Base-by-base conservation (phyloP, 768 basidiomycete genomes). In the Calocera cornea region DNA sequence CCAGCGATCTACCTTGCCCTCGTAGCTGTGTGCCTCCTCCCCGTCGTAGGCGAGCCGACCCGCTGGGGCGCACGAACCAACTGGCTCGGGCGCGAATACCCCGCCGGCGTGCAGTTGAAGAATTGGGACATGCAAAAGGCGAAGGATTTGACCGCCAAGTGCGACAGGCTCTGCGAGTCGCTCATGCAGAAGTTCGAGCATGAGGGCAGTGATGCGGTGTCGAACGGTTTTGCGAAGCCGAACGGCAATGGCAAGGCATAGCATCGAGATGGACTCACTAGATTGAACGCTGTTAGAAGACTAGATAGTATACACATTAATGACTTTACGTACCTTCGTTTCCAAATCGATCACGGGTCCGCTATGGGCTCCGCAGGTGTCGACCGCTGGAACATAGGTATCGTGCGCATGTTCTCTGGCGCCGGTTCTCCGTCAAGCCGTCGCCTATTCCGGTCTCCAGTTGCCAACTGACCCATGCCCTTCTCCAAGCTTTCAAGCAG, bases 401-500 rank as follows among this genome's bases (percentile, higher is more conserved):
- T 60, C 14, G 50, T 66, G n/a, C 65, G 66, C 66, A 67, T 69
- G 3, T n/a, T 34, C 36, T 40, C 47, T 12, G 50, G 54, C 27
- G 31, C 31, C 2, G 54, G 54, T 19, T 60, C 54, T 16, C 31
- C 54, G 19, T 60, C 54, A 11, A 60, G 27, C 54, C 31, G 11
- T 22, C 54, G 24, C 19, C 27, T 60, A 65, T 54, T 41, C n/a
- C 8, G 17, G 70, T 77, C 67, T 68, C 77, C 77, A 50, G 77
- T 68, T 16, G 75, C 76, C 8, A 75, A 69, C 19, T 69, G 65
- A 41, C 75, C 87, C 79, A 91, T 82, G 16, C 94, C 93, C 41
- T 90, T 83, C 75, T 97, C 93, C 17, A 97, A 80, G 8, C 94
- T 92, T 76, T 97, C 92, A 0, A 97, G 80, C 2, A 97, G 79